These are phyloP conservation scores for Phytophthora fragariae DNA, from an alignment of 352 stramenopile species.

Conservation along the genomic window DNA sequence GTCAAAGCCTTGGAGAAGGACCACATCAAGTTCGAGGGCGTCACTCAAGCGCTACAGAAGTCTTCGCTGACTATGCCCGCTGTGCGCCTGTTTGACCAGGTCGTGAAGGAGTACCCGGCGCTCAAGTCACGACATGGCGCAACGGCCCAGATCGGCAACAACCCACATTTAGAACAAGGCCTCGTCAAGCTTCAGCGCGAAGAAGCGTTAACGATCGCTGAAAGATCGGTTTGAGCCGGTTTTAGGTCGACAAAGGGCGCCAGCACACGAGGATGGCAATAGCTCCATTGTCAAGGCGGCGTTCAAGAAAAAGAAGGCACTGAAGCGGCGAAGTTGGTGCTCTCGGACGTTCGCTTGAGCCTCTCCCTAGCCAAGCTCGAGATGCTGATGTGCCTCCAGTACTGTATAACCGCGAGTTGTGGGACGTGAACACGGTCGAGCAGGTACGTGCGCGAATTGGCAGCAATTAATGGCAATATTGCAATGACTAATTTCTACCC, in stretches of 20 bases:
- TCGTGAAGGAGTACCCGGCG: conserved; percentile 7
- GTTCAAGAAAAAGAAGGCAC: background rate
- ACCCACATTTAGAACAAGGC: too few species aligned
- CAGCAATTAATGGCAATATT: background rate
- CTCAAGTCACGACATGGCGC: too few species aligned
- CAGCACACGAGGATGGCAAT: too few species aligned
- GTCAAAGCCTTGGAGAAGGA: background rate
- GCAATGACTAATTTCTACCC: background rate
- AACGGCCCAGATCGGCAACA: too few species aligned
- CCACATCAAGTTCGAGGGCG: background rate
- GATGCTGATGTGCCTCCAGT: background rate
- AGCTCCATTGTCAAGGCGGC: background rate
- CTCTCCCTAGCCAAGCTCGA: background rate
- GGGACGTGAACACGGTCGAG: background rate
- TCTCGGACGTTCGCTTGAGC: background rate
- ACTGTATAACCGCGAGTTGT: background rate
- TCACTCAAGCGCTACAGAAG: background rate
- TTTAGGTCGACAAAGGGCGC: too few species aligned
- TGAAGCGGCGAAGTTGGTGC: background rate
- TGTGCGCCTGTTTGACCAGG: background rate
- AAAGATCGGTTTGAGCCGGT: too few species aligned
- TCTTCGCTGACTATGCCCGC: background rate
- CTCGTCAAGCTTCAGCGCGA: too few species aligned
- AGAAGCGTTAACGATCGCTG: too few species aligned
- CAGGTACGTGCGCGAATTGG: background rate